Evolutionary conservation across 805 yeast species (phyloP).

Genomic region (Dipodascopsis uninucleata): DNA sequence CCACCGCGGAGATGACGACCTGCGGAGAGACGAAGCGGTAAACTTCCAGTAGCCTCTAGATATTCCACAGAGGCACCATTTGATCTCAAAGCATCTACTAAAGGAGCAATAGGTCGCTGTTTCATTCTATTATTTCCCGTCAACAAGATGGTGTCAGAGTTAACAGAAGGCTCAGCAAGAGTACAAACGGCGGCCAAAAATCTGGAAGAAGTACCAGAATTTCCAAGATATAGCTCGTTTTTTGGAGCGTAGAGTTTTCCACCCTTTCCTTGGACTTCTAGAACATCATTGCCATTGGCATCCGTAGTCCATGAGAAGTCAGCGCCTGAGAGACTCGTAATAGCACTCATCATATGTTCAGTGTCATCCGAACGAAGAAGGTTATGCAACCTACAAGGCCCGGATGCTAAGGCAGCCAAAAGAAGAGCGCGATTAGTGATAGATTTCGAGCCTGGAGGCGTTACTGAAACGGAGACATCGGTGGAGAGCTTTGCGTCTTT

Average conservation of each 20-base stretch:
- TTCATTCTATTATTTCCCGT: slow-evolving; percentile 98
- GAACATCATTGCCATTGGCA: slow-evolving; percentile 84
- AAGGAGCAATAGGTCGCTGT: slow-evolving; percentile 93
- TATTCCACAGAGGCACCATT: slow-evolving; percentile 79
- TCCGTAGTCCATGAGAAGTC: slow-evolving; percentile 59
- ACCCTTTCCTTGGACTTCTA: slow-evolving; percentile 84
- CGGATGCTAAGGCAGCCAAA: slow-evolving; percentile 86
- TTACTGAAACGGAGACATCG: slow-evolving; percentile 46
- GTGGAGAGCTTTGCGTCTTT: slow-evolving; percentile 32
- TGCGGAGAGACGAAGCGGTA: slow-evolving; percentile 72
- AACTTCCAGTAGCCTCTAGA: slow-evolving; percentile 69
- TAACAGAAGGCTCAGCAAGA: slow-evolving; percentile 47
- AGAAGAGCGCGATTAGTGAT: slow-evolving; percentile 93
- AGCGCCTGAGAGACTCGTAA: slow-evolving; percentile 75
- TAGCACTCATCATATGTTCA: slow-evolving; percentile 88
- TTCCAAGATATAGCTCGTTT: slow-evolving; percentile 80
- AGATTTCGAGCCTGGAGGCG: slow-evolving; percentile 96
- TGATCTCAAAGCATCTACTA: slow-evolving; percentile 80
- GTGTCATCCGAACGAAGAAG: slow-evolving; percentile 95
- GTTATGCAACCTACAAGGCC: slow-evolving; percentile 78
- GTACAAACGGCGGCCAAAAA: slow-evolving; percentile 90
- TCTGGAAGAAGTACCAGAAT: slow-evolving; percentile 97
- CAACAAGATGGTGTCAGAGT: slow-evolving; percentile 50
- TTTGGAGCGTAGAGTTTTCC: slow-evolving; percentile 55
- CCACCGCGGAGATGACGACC: slow-evolving; percentile 82